Evolutionary conservation across 1,284 basidiomycete species (phyloP).

Genomic region (Puccinia sorghi): DNA sequence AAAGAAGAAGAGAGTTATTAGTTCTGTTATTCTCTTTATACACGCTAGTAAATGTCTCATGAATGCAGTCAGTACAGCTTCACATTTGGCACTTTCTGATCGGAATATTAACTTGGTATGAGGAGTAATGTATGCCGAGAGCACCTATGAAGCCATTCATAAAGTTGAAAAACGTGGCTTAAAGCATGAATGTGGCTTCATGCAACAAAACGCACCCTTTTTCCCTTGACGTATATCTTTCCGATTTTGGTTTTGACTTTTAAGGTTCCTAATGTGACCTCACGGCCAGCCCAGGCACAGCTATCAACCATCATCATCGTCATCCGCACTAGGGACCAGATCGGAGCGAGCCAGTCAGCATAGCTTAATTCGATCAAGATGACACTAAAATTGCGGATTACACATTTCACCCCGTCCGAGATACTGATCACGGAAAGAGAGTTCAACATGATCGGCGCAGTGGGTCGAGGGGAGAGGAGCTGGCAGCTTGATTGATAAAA

Average conservation of each 20-base stretch:
- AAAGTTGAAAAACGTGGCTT: constrained; percentile 47
- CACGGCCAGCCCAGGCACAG: constrained; percentile 47
- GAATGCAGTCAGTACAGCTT: constrained; percentile 34
- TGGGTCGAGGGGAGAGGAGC: constrained; percentile 61
- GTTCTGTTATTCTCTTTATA: background rate
- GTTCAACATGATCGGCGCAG: constrained; percentile 78
- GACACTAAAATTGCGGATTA: constrained; percentile 58
- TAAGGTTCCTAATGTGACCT: constrained; percentile 32
- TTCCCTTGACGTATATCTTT: constrained; percentile 45
- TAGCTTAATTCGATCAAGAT: constrained; percentile 64
- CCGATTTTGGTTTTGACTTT: constrained; percentile 47
- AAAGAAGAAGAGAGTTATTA: background rate
- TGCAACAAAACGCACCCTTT: constrained; percentile 40
- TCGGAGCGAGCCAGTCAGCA: constrained; percentile 74
- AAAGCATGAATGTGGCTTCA: constrained; percentile 50
- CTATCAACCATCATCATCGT: constrained; percentile 42
- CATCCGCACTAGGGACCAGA: constrained; percentile 61
- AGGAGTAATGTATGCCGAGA: constrained; percentile 76
- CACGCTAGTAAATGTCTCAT: background rate
- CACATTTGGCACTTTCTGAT: constrained; percentile 79
- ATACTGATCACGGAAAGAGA: constrained; percentile 88
- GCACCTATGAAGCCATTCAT: constrained; percentile 63
- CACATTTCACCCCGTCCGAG: constrained; percentile 91
- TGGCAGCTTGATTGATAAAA: constrained; percentile 5
- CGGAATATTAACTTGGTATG: constrained; percentile 86